Evolutionary conservation across 2,329 filamentous ascomycete genomes (phyloP), one percentile per base, ranked within the genome.

Genomic region (Dactylellina sp.): DNA sequence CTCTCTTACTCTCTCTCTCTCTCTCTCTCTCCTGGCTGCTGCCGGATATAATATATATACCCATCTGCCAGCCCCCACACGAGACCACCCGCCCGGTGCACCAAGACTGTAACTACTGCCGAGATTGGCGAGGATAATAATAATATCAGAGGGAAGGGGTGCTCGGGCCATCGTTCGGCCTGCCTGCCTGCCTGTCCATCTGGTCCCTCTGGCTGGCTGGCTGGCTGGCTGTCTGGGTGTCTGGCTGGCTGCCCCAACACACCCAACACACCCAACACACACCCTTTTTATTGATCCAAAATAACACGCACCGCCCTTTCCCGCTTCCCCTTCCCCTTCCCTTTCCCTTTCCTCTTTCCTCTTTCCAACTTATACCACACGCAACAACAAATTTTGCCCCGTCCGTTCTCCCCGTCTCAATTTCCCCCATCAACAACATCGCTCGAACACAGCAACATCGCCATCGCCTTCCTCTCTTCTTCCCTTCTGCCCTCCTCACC

Each of bases 301-400:
- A 18, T 24, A 53, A 53, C 28, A 35, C 49, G 28, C 42, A 46
- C 9, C 42, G n/a, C 44, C 44, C 44, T 3, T 20, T 22, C 18
- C 18, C 24, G 11, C 56, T 35, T 35, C 25, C 28, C 46, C 56
- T 47, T 12, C 22, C 20, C 12, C 56, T 16, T 49, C 44, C 18
- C 44, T 50, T 53, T 40, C 61, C 61, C 28, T 55, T 49, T 42
- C 37, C 22, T 35, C 40, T 56, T 59, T 18, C 47, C 39, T 35
- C 46, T 57, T 61, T 28, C 28, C 35, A 46, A 68, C 53, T 60
- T 64, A 39, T 72, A 72, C 62, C 68, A 72, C 68, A 72, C 68
- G 65, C 53, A 72, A 72, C 68, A 72, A 72, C 68, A 72, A 72
- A 61, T 72, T 72, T 60, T 59, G 59, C 60, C 59, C 68, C 68